A percentile compares a stretch with the other conserved stretches of the same genome.
Conservation (phyloP, 352 stramenopile species). For the Globisporangium splendens region DNA sequence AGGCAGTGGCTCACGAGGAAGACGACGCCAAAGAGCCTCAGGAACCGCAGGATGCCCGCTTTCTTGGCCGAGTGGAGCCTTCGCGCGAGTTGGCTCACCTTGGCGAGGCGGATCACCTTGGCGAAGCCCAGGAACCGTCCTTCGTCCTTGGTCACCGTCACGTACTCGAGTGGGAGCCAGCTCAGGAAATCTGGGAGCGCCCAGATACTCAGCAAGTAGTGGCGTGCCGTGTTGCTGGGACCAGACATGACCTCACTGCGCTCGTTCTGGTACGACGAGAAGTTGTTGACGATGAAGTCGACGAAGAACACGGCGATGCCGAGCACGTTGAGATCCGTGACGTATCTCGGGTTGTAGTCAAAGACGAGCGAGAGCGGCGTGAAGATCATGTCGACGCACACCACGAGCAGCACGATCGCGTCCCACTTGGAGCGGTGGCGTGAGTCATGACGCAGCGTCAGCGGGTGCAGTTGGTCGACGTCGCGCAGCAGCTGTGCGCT, state of each 20-base stretch:
- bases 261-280: constrained; percentile 52
- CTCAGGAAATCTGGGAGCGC: constrained; percentile 61
- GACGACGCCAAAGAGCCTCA: constrained; percentile 45
- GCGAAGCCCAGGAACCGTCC: constrained; percentile 55
- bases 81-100: constrained; percentile 53
- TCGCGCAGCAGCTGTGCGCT: constrained; percentile 32
- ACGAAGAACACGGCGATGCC: constrained; percentile 45
- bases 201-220: constrained; percentile 58
- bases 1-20: constrained; percentile 51
- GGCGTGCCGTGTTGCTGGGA: constrained; percentile 25
- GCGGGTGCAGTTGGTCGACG: constrained; percentile 28
- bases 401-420: constrained; percentile 46
- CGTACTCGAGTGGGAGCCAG: constrained; percentile 62
- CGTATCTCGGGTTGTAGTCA: constrained; percentile 21
- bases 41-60: constrained; percentile 53
- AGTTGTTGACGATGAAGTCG: constrained; percentile 52
- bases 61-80: constrained; percentile 65
- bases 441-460: constrained; percentile 55
- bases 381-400: constrained; percentile 49
- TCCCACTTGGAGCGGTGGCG: constrained; percentile 40
- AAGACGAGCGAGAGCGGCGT: constrained; percentile 56
- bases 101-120: constrained; percentile 68
- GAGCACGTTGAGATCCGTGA: constrained; percentile 28
- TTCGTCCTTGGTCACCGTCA: constrained; percentile 22
- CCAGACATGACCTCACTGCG: constrained; percentile 51